phyloP scores from a whole-genome alignment of 306 rosid species.

The Dryas alaskensis region DNA sequence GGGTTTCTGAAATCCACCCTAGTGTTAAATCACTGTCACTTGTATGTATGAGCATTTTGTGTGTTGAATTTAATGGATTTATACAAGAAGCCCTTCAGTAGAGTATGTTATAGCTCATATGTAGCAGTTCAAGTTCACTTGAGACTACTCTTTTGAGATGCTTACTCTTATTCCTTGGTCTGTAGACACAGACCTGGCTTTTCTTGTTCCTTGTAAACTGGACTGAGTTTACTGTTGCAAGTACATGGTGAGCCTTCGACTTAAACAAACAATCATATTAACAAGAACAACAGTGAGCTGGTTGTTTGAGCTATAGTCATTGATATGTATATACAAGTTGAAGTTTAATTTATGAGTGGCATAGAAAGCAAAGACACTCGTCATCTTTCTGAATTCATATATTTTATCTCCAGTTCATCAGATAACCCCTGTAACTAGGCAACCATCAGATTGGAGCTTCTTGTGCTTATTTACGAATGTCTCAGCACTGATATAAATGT shows the following conservation, averaged over 20 bases:
- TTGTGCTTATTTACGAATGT: not conserved
- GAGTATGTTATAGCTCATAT: not conserved
- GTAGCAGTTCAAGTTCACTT: not conserved
- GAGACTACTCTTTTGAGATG: not conserved
- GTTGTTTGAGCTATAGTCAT: not conserved
- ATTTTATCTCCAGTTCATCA: not conserved
- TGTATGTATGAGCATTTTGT: not conserved
- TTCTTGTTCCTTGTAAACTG: not conserved
- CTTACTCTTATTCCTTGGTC: not conserved
- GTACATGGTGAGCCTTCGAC: not conserved
- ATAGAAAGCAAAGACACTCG: not conserved
- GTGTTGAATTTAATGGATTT: not conserved
- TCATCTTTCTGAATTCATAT: not conserved
- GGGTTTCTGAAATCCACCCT: not conserved
- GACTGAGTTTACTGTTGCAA: not conserved
- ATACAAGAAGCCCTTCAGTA: not conserved
- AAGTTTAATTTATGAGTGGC: not conserved
- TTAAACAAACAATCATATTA: not conserved
- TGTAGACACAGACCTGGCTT: conserved; percentile 1
- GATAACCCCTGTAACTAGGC: not conserved
- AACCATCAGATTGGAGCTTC: not conserved
- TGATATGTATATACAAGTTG: not conserved
- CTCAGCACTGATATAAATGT: not conserved
- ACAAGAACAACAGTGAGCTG: not conserved
- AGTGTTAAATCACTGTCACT: not conserved